Base-by-base conservation (phyloP, 208 protist species). In the Trypanosoma rangeli region DNA sequence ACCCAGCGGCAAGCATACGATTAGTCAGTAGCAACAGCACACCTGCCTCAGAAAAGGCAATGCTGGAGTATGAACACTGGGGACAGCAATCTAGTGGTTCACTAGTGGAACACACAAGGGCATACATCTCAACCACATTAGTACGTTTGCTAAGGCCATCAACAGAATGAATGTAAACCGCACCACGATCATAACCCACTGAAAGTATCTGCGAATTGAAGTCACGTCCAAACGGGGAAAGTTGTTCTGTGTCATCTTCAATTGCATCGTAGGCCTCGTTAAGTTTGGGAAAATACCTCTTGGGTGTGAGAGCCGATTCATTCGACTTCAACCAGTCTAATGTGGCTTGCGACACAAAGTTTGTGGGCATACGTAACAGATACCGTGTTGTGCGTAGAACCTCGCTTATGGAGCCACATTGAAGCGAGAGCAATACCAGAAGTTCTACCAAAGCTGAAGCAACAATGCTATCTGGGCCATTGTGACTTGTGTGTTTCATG, bases 401-500 rank as follows among this genome's bases (percentile, higher is more conserved):
- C 61, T 94, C 87, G 59, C 84, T 87, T 26, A 95, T 81, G 31
- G 77, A 42, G 13, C 89, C 90, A 49, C 87, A 78, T 61, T 96
- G 93, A 49, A 94, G 65, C 0, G 89, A 64, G 29, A 97, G 65
- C 33, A 95, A 59, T 20, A 92, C 31, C 9, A 89, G 76, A 35
- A 97, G 78, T 59, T 92, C 86, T 8, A 90, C 15, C 35, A 95
- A 77, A 22, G 69, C 74, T 2, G 78, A 49, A 13, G 26, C 62
- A 59, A 74, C 54, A 58, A 16, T 56, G 31, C 54, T 62, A 39
- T n/a, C 42, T 8, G 20, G 26, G 55, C 48, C 8, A 18, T 37
- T 18, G 28, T 53, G 22, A 48, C n/a, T 66, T 3, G 0, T 65
- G 22, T 44, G 13, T 28, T 48, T 55, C 2, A 13, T 46, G 24